Percentiles rank a stretch among this genome's conserved stretches.
Conservation (phyloP, 2,329 filamentous ascomycete species). For the Colletotrichum orchidophilum region DNA sequence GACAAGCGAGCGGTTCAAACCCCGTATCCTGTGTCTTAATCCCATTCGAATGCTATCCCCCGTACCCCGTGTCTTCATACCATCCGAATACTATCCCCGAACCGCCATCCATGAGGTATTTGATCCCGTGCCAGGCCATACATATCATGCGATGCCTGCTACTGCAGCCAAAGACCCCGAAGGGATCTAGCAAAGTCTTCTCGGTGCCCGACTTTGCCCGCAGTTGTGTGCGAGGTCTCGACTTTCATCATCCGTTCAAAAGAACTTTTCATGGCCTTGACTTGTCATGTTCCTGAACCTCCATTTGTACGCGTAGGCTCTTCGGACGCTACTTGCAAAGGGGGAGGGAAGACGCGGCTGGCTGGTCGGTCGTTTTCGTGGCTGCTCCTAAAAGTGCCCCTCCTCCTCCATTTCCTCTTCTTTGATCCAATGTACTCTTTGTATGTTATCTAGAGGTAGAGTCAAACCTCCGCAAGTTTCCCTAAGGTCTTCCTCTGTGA, state of each 20-base stretch:
- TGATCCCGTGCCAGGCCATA: not conserved
- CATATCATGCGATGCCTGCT: not conserved
- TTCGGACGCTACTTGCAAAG: not conserved
- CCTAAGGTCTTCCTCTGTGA: not conserved
- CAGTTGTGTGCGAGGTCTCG: not conserved
- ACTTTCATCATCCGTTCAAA: not conserved
- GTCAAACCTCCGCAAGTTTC: not conserved
- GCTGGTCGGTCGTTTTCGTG: not conserved
- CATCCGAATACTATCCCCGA: not conserved
- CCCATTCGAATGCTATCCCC: not conserved
- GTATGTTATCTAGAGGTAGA: not conserved
- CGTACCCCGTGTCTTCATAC: no score
- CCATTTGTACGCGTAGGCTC: not conserved
- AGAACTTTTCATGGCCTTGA: not conserved
- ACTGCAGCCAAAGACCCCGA: not conserved
- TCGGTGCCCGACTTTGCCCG: not conserved
- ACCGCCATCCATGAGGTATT: not conserved
- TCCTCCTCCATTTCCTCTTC: not conserved
- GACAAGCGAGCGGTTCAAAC: not conserved
- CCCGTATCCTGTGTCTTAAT: not conserved
- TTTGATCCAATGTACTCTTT: not conserved
- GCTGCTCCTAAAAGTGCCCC: not conserved
- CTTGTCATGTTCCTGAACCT: not conserved
- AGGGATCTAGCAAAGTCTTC: not conserved
- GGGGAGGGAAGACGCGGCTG: not conserved